Base-by-base conservation (phyloP, 306 rosid species). In the Cicer yamashitae region DNA sequence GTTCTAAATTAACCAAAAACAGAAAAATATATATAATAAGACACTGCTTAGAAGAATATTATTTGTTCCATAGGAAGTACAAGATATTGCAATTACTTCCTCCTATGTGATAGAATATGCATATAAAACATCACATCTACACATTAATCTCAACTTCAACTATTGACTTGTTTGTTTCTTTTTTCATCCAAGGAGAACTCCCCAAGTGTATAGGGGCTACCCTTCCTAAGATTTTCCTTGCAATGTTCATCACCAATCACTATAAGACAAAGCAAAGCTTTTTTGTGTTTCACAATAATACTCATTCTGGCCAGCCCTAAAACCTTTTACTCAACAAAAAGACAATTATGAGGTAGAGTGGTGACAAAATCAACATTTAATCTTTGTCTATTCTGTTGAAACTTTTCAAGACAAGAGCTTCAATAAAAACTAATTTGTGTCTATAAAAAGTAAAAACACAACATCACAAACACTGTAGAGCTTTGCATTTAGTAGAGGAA, bases 211-310 rank as follows among this genome's bases (percentile, higher is more conserved):
- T 41, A 70, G 70, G 81, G n/a, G 34, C 30, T 59, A 41, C 54
- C 34, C 13, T 67, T 85, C 74, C 88, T 78, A 82, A 56, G 88
- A 58, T 53, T 85, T 82, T 74, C 79, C 75, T 78, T 76, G 82
- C 70, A 48, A 57, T 50, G 11, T 9, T 78, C 82, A 84, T 73
- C 71, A 61, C 6, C 60, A 73, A 30, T 10, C 46, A 67, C 61
- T 52, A 46, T n/a, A 47, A 50, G 63, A 70, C 81, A 70, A 70
- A 56, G n/a, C 3, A 67, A 52, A 14, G 1, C 25, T 40, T 71
- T 67, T 44, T 69, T 76, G 79, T 71, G n/a, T 63, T 68, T 51
- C 4, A 30, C 4, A 30, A 30, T 30, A 30, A 30, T 30, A 30
- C 34, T 30, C 34, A 3, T 30, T 30, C 34, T 30, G 34, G 34